These are phyloP conservation scores for Epichloe elymi DNA, from an alignment of 2,329 filamentous ascomycete genomes.

Conservation along the genomic window DNA sequence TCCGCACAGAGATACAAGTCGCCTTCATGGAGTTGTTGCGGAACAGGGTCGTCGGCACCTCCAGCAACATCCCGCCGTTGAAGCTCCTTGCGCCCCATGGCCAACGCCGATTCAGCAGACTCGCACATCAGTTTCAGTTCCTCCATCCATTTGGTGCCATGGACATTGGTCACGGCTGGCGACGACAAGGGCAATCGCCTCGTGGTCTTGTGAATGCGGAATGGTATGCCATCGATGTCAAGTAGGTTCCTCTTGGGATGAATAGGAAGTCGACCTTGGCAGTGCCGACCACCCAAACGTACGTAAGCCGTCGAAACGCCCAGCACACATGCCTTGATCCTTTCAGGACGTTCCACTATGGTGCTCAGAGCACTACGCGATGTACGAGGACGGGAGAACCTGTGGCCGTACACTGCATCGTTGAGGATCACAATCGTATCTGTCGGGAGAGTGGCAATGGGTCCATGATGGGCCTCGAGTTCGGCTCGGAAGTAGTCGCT, in stretches of 20 bases:
- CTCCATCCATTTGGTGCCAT: slow-evolving; percentile 86
- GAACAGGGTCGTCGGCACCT: slow-evolving; percentile 28
- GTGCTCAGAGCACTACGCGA: slow-evolving; percentile 56
- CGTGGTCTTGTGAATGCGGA: slow-evolving; percentile 71
- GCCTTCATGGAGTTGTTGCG: slow-evolving; percentile 62
- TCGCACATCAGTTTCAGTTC: slow-evolving; percentile 80
- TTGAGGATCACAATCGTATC: slow-evolving; percentile 77
- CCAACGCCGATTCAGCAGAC: slow-evolving; percentile 63
- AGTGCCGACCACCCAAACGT: slow-evolving; percentile 69
- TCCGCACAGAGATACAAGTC: slow-evolving; percentile 85
- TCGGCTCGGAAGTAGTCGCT: slow-evolving; percentile 58
- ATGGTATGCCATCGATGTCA: slow-evolving; percentile 51
- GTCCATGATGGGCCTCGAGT: slow-evolving; percentile 46
- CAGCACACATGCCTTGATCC: slow-evolving; percentile 70
- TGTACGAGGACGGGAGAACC: slow-evolving; percentile 72
- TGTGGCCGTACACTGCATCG: slow-evolving; percentile 89
- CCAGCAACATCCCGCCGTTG: slow-evolving; percentile 51
- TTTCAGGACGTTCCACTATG: slow-evolving; percentile 88
- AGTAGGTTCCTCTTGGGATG: slow-evolving; percentile 46
- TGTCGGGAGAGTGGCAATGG: slow-evolving; percentile 25
- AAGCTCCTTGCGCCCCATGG: slow-evolving; percentile 65
- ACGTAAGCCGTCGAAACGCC: slow-evolving; percentile 84
- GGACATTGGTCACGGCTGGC: slow-evolving; percentile 74
- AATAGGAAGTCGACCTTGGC: slow-evolving; percentile 54
- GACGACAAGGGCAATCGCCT: slow-evolving; percentile 60